Conservation (phyloP, 495 filamentous ascomycete genomes). For the Penicillium mononematosum region DNA sequence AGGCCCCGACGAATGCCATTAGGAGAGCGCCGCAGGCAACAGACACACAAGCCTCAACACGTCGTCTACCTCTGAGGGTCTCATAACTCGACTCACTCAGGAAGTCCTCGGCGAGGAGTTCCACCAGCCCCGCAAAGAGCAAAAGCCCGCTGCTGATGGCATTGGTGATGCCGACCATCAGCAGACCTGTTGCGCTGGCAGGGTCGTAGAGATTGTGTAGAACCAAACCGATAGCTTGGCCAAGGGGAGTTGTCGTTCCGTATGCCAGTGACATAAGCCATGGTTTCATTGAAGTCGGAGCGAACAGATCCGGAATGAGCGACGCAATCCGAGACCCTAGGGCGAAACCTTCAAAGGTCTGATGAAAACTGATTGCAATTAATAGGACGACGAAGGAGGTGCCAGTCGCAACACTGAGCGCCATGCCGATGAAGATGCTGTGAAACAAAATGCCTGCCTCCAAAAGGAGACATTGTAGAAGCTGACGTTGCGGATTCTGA, state of each 20-base stretch:
- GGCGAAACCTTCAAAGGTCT: slow-evolving; percentile 79
- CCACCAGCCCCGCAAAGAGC: slow-evolving; percentile 87
- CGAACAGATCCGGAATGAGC: slow-evolving; percentile 55
- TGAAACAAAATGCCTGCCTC: slow-evolving; percentile 87
- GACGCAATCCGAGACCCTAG: slow-evolving; percentile 70
- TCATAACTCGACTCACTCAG: slow-evolving; percentile 83
- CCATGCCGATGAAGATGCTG: slow-evolving; percentile 88
- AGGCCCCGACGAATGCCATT: slow-evolving; percentile 90
- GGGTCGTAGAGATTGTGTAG: slow-evolving; percentile 87
- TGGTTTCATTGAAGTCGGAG: slow-evolving; percentile 55
- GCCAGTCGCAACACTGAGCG: slow-evolving; percentile 76
- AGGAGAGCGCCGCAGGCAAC: slow-evolving; percentile 73
- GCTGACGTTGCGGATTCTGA: slow-evolving; percentile 55
- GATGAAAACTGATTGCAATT: slow-evolving; percentile 79
- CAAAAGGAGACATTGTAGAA: slow-evolving; percentile 75
- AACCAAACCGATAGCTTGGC: slow-evolving; percentile 82
- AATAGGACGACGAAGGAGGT: slow-evolving; percentile 77
- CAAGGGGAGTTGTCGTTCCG: slow-evolving; percentile 85
- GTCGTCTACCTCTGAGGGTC: slow-evolving; percentile 63
- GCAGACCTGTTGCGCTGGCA: slow-evolving; percentile 71
- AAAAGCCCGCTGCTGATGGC: slow-evolving; percentile 83
- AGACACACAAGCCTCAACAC: slow-evolving; percentile 71
- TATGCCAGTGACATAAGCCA: slow-evolving; percentile 97
- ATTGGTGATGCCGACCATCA: slow-evolving; percentile 93
- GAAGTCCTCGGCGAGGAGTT: slow-evolving; percentile 92